Conservation (phyloP, 371 early-diverging fungal genomes). For the Haplosporangium sp. region DNA sequence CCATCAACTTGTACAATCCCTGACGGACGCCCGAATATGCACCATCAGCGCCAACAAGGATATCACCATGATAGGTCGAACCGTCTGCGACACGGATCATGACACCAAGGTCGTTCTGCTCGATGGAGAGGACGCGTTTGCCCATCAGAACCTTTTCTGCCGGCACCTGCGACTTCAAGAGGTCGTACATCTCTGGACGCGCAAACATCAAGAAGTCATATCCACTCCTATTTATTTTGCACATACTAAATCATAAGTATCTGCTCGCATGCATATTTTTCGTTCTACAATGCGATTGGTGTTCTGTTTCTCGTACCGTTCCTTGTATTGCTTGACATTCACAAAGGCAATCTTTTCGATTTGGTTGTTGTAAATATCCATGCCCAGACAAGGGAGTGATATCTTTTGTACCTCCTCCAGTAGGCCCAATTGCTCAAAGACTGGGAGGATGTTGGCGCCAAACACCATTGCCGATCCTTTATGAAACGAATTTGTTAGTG, state of each 20-base stretch:
- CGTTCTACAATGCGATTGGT: no score
- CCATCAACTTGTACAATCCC: constrained; percentile 18
- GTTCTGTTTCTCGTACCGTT: neutral
- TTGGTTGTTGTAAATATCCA: constrained; percentile 18
- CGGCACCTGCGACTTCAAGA: constrained; percentile 23
- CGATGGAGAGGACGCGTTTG: constrained; percentile 24
- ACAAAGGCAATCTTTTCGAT: constrained; percentile 7
- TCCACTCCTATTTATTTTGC: constrained; percentile 12
- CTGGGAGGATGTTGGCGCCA: constrained; percentile 32
- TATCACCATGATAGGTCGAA: constrained; percentile 22
- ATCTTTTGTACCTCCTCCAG: constrained; percentile 19
- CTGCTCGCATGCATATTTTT: no score
- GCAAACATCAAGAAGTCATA: constrained; percentile 34
- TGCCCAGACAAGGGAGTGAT: constrained; percentile 17
- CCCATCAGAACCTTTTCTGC: constrained; percentile 19
- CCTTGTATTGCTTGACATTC: neutral
- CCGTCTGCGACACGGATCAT: constrained; percentile 23
- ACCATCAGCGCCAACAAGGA: constrained; percentile 41
- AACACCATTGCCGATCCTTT: constrained; percentile 32
- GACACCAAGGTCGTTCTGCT: constrained; percentile 20
- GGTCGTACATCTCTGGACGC: constrained; percentile 24
- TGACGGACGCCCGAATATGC: constrained; percentile 36
- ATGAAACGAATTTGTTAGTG: neutral
- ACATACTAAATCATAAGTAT: neutral
- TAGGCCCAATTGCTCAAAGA: constrained; percentile 33